phyloP scores from a whole-genome alignment of 768 basidiomycete species.

The Tulasnella sp. region DNA sequence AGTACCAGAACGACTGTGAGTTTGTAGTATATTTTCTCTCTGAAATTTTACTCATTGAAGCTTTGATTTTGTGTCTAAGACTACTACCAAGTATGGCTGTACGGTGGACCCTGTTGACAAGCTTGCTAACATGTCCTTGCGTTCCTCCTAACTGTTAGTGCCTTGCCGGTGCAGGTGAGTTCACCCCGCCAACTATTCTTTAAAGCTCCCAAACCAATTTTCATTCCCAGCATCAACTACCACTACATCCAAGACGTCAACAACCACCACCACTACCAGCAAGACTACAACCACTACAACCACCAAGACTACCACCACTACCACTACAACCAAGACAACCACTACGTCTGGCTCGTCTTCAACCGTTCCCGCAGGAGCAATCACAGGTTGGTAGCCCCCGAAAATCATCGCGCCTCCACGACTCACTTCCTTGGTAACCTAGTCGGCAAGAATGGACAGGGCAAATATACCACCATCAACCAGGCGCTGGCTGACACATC shows the following conservation, averaged over 20 bases:
- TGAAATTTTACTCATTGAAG: background rate
- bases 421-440: background rate
- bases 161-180: background rate
- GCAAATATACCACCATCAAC: constrained; percentile 25
- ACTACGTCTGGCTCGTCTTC: background rate
- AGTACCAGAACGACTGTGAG: background rate
- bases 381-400: background rate
- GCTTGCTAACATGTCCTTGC: too few relatives aligned
- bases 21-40: background rate
- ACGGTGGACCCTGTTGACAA: background rate
- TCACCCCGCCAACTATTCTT: too few relatives aligned
- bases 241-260: background rate
- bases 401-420: background rate
- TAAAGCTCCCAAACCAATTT: background rate
- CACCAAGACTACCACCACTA: background rate
- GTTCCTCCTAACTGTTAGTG: background rate
- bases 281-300: background rate
- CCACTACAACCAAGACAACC: background rate
- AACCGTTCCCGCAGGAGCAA: background rate
- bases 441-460: constrained; percentile 9
- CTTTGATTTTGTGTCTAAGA: background rate
- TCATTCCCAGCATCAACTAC: background rate
- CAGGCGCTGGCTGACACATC: constrained; percentile 28
- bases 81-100: background rate
- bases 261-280: background rate